Conservation (phyloP, 2,329 filamentous ascomycete genomes). For the Colletotrichum sp. region DNA sequence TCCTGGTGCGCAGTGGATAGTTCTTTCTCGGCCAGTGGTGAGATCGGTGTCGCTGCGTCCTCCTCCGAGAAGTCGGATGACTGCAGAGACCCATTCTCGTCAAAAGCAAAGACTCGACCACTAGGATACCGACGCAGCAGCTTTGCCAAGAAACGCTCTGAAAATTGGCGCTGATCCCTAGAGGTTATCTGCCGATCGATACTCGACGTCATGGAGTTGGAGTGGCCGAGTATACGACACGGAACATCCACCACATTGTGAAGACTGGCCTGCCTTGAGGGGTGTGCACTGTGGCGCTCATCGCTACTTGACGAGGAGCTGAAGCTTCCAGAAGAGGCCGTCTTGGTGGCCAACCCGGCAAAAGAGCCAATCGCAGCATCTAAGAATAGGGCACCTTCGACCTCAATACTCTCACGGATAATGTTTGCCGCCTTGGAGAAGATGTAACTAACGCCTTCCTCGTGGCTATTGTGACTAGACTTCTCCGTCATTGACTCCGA, state of each 20-base stretch:
- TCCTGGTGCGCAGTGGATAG: neutral
- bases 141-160: conserved; percentile 42
- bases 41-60: neutral
- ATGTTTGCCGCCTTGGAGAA: conserved; percentile 50
- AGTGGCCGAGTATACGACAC: conserved; percentile 43
- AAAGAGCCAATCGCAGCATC: conserved; percentile 27
- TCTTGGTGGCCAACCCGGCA: conserved; percentile 27
- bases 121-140: conserved; percentile 49
- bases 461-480: fast-evolving
- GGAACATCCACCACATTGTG: neutral
- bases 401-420: conserved; percentile 44
- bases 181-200: conserved; percentile 30
- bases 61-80: conserved; percentile 33
- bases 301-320: conserved; percentile 23
- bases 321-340: neutral
- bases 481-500: conserved; percentile 24
- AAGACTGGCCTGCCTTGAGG: neutral
- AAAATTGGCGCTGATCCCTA: conserved; percentile 28
- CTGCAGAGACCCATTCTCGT: conserved; percentile 38
- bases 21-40: neutral
- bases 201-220: conserved; percentile 35
- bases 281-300: conserved; percentile 10
- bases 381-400: conserved; percentile 21
- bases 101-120: conserved; percentile 52
- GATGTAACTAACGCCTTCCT: conserved; percentile 26